Percentiles rank a stretch among this genome's conserved stretches.
Evolutionary conservation across 1,139 yeast genomes (phyloP).

Genomic region (Scheffersomyces parashehatae): DNA sequence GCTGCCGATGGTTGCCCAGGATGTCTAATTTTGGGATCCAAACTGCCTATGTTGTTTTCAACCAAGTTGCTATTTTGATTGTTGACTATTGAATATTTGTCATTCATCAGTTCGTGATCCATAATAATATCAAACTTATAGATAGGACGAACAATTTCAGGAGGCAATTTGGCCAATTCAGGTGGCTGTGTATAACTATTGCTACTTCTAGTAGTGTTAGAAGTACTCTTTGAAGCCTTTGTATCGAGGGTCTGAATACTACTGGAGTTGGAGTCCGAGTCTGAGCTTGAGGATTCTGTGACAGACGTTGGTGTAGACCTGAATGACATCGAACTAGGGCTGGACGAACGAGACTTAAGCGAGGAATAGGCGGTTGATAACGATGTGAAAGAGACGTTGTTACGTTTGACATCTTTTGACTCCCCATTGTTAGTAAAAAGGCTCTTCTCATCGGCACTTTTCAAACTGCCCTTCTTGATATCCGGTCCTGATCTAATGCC

Average conservation of each 20-base stretch:
- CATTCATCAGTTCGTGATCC: slow-evolving; percentile 44
- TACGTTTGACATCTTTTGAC: slow-evolving; percentile 17
- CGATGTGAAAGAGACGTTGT: slow-evolving; percentile 42
- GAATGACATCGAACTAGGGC: slow-evolving; percentile 47
- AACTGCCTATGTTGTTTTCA: too few species aligned
- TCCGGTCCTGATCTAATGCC: background rate
- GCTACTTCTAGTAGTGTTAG: slow-evolving; percentile 8
- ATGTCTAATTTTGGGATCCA: background rate
- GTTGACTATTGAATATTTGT: slow-evolving; percentile 27
- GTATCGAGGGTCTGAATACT: slow-evolving; percentile 4
- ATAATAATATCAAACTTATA: slow-evolving; percentile 49
- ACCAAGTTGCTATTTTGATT: slow-evolving; percentile 7
- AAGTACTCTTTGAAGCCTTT: slow-evolving; percentile 2
- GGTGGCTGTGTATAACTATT: slow-evolving; percentile 36
- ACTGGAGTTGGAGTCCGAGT: slow-evolving; percentile 21
- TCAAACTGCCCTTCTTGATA: slow-evolving; percentile 4
- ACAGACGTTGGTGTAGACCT: slow-evolving; percentile 42
- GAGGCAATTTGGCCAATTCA: slow-evolving; percentile 44
- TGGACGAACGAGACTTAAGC: slow-evolving; percentile 41
- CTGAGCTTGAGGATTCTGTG: slow-evolving; percentile 38
- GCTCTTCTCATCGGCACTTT: background rate
- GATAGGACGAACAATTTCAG: slow-evolving; percentile 48
- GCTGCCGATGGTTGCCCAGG: background rate
- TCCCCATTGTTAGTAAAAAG: slow-evolving; percentile 5
- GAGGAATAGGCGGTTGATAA: slow-evolving; percentile 35